Conservation (phyloP, 768 basidiomycete species). For the Imleria badia region DNA sequence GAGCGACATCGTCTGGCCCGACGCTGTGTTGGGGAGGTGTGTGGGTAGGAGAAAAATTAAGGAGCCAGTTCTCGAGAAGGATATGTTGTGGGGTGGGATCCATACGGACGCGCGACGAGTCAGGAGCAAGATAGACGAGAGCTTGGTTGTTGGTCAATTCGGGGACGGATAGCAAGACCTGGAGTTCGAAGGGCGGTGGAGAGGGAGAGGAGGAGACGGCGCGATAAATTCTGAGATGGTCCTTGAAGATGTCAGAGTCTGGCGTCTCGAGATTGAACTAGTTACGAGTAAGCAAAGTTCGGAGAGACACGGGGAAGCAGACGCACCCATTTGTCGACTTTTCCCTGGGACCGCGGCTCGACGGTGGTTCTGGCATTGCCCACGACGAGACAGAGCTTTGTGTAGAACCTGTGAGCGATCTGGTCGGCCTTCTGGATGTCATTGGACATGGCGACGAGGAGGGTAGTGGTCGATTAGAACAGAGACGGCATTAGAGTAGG, state of each 20-base stretch:
- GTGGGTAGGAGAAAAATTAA: slow-evolving; percentile 42
- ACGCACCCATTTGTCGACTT: slow-evolving; percentile 82
- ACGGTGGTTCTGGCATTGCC: slow-evolving; percentile 69
- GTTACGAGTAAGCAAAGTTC: background rate
- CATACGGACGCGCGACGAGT: slow-evolving; percentile 59
- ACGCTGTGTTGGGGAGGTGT: slow-evolving; percentile 18
- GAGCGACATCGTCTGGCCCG: slow-evolving; percentile 50
- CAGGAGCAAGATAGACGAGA: slow-evolving; percentile 62
- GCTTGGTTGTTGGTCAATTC: slow-evolving; percentile 69
- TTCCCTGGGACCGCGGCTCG: slow-evolving; percentile 43
- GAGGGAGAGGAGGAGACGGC: slow-evolving; percentile 39
- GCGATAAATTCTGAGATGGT: slow-evolving; percentile 58
- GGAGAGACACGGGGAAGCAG: background rate
- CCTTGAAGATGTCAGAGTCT: slow-evolving; percentile 66
- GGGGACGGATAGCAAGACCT: slow-evolving; percentile 69
- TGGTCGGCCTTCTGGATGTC: slow-evolving; percentile 74
- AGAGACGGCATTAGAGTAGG: slow-evolving; percentile 31
- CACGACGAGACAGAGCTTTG: slow-evolving; percentile 76
- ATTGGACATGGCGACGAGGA: slow-evolving; percentile 45
- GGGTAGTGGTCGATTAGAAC: slow-evolving; percentile 22
- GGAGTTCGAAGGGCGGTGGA: slow-evolving; percentile 56
- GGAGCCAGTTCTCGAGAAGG: slow-evolving; percentile 70
- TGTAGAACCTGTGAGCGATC: slow-evolving; percentile 81
- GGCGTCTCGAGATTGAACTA: slow-evolving; percentile 85
- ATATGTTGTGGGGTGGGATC: slow-evolving; percentile 69